Base-by-base conservation (phyloP, 108 stramenopile species). In the Cyclotella sp. region DNA sequence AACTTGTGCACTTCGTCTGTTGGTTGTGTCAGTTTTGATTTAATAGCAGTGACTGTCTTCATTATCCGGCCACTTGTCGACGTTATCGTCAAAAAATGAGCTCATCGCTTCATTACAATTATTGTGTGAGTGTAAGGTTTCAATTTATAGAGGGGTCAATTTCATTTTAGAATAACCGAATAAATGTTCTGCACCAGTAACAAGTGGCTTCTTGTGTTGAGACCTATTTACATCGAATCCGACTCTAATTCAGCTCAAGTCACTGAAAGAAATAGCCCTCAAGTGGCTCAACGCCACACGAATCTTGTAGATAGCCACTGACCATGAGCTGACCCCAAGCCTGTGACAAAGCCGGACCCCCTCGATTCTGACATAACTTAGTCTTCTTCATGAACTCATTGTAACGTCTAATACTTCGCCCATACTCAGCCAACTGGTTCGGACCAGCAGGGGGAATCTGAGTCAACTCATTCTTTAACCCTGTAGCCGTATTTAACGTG, bases 291-390 rank as follows among this genome's bases (percentile, higher is more conserved):
- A 95, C 90, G 3, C 92, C 94, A 69, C 94, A 95, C 3, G 78
- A 81, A 68, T 95, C 94, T 68, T 95, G 94, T 40, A 95, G 57
- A 62, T 95, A 95, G 43, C 93, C 93, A 30, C 85, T 79, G 7
- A 88, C 87, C 91, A 93, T 92, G 29, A 93, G 78, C 62, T 89
- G 85, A 9, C 94, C 94, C 94, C 94, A 95, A 12, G 92, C 94
- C 27, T 82, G 77, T 15, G 76, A 49, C 18, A 88, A 47, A 3
- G 85, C 69, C 8, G 88, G 88, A 9, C 88, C 88, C 9, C 88
- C 88, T n/a, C 94, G 76, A 79, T 95, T 95, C 64, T 93, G 92
- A 75, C 94, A 95, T 13, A 91, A 69, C 53, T 92, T 92, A 45
- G 88, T 90, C 82, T 95, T 95, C 58, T 95, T 95, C 67, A 88